Conservation (phyloP, 805 yeast species). For the Wickerhamiella australiensis region DNA sequence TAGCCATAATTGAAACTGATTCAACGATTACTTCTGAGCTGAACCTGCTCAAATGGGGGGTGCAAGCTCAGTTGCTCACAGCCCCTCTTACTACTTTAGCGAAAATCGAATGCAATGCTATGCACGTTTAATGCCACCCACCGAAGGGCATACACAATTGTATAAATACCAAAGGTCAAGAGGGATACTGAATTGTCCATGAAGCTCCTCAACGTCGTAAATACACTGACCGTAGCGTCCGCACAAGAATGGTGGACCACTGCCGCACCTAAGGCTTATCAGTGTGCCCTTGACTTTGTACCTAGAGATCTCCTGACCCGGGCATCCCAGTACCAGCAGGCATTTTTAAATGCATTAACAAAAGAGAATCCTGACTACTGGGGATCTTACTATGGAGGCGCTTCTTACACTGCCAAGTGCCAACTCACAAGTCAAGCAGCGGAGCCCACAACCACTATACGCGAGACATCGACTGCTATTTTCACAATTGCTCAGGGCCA, state of each 20-base stretch:
- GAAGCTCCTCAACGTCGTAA: not conserved
- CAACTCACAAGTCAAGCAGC: not conserved
- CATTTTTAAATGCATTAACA: constrained; percentile 2
- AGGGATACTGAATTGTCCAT: no score
- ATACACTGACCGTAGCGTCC: not conserved
- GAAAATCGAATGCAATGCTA: not conserved
- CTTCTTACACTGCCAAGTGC: not conserved
- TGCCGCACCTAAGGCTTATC: constrained; percentile 2
- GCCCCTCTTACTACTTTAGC: not conserved
- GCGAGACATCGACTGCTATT: not conserved
- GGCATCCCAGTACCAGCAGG: constrained; percentile 4
- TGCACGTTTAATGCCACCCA: not conserved
- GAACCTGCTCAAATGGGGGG: not conserved
- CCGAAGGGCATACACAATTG: not conserved
- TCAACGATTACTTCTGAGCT: not conserved
- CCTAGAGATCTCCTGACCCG: not conserved
- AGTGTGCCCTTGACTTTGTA: constrained; percentile 8
- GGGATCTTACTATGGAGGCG: constrained; percentile 7
- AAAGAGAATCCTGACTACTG: constrained; percentile 9
- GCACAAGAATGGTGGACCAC: constrained; percentile 8
- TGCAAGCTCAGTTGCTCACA: not conserved
- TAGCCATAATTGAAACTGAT: not conserved
- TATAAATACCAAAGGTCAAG: not conserved
- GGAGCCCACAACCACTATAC: not conserved
- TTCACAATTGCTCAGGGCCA: not conserved